Base-by-base conservation (phyloP, 352 stramenopile species). In the Phytophthora citricola region DNA sequence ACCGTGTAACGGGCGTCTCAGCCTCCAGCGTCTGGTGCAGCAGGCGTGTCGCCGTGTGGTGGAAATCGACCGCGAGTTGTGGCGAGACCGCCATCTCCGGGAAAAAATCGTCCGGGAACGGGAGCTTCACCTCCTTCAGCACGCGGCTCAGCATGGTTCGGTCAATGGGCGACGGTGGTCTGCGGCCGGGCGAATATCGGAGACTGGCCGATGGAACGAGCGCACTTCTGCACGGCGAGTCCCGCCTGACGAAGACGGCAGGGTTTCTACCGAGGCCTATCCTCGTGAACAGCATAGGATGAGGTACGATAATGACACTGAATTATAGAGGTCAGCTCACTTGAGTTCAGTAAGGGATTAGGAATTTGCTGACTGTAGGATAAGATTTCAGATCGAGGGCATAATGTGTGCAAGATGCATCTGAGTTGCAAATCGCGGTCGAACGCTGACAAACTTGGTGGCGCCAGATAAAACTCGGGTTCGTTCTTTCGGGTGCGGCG, bases 91-190 rank as follows among this genome's bases (percentile, higher is more conserved):
- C 50, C 54, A 88, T 63, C 40, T 71, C 59, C 6, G 79, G 79
- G 66, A 91, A 91, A 60, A 91, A 91, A 54, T 89, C 76, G 47
- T 86, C 78, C 49, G 82, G 82, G 44, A 89, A 82, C 43, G 82
- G 82, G 22, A 91, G 66, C 63, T 78, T 78, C 29, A 88, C 78
- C 58, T 91, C 82, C 57, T 87, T 89, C 27, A 88, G 66, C 38
- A 83, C 79, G 50, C 82, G 82, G 24, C 66, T 55, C 52, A 90
- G 69, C 81, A 89, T 90, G 27, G 22, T 40, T 12, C 24, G 4
- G 4, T 26, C 24, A 26, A 26, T 26, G 24, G 24, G 1, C 24
- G 24, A 32, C 3, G 12, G 12, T 11, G 22, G 54, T 48, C 26
- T 36, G 46, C 15, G 31, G 46, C 10, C 1, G 15, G 31, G 38